Base-by-base conservation (phyloP, 2,329 filamentous ascomycete species). In the Aspergillus niger region DNA sequence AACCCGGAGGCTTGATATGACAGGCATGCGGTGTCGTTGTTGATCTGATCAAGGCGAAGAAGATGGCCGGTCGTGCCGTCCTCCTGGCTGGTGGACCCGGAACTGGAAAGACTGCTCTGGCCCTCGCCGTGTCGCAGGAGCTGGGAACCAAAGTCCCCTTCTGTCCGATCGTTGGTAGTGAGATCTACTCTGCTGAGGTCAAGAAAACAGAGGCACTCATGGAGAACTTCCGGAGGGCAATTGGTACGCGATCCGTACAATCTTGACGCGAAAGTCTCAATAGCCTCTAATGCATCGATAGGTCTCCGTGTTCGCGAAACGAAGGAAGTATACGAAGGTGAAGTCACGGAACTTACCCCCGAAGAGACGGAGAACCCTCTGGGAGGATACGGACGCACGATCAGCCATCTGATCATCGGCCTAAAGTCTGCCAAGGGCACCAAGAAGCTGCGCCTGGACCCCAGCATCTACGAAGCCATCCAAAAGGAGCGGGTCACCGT, bases 151-250 rank as follows among this genome's bases (percentile, higher is more conserved):
- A 97, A 82, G 96, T 99, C 59, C 95, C 95, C 6, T 99, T 99
- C 77, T 97, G 95, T 78, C 93, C 94, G 41, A 98, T 99, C 74
- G 95, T 97, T 56, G 95, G 93, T 70, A 97, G 93, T 82, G 95
- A 99, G 79, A 90, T 99, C 71, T 99, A 97, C 81, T 97, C 92
- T 69, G 90, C 94, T 49, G 95, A 99, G 79, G 93, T 99, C 65
- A 99, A 99, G 87, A 99, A 99, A 87, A 99, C 95, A 53, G 95
- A 99, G 79, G 90, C 96, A 67, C 82, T 99, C 75, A 98, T 98
- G 95, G 95, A 99, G 84, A 98, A 98, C 82, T 99, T 99, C 79
- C 87, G 95, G 75, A 86, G 95, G 74, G 95, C 95, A 61, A 99
- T 99, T 77, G 95, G 94, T 85, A 80, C 52, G 73, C 43, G 48